Evolutionary conservation across 2,329 filamentous ascomycete genomes (phyloP).

Genomic region (Xylaria sp.): DNA sequence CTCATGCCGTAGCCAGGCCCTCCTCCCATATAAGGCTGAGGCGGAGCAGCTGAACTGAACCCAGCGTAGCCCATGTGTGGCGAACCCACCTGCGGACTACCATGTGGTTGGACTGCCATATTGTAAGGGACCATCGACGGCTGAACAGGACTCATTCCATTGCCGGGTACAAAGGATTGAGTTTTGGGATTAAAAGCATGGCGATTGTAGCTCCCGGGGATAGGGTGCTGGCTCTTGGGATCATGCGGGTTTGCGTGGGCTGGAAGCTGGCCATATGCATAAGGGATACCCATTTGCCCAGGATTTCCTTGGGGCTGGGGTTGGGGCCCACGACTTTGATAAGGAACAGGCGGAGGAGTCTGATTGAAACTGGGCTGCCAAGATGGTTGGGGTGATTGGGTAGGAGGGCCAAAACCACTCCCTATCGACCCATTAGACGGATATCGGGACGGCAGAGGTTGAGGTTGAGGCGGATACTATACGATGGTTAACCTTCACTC

Average conservation of each 20-base stretch:
- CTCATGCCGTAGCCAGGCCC: slow-evolving; percentile 63
- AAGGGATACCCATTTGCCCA: slow-evolving; percentile 60
- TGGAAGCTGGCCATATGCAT: slow-evolving; percentile 83
- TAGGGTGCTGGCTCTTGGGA: slow-evolving; percentile 79
- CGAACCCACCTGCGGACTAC: slow-evolving; percentile 64
- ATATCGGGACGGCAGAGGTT: slow-evolving; percentile 48
- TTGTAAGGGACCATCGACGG: slow-evolving; percentile 60
- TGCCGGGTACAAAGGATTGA: slow-evolving; percentile 84
- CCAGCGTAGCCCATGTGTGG: slow-evolving; percentile 61
- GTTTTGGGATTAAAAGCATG: slow-evolving; percentile 95
- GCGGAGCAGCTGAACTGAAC: slow-evolving; percentile 58
- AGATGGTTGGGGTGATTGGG: slow-evolving; percentile 50
- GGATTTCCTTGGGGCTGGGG: slow-evolving; percentile 40
- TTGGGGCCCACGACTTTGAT: slow-evolving; percentile 44
- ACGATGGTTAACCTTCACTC: slow-evolving; percentile 18
- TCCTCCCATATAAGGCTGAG: slow-evolving; percentile 57
- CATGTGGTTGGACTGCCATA: slow-evolving; percentile 57
- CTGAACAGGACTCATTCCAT: slow-evolving; percentile 60
- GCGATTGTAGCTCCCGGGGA: slow-evolving; percentile 84
- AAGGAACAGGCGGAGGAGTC: slow-evolving; percentile 41
- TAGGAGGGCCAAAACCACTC: slow-evolving; percentile 49
- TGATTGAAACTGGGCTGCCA: slow-evolving; percentile 48
- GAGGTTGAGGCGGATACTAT: slow-evolving; percentile 52
- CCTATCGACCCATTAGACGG: slow-evolving; percentile 50
- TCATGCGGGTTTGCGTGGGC: slow-evolving; percentile 75